Evolutionary conservation across 805 yeast species (phyloP).

Genomic region (Cyberlindnera euphorbiiphila): DNA sequence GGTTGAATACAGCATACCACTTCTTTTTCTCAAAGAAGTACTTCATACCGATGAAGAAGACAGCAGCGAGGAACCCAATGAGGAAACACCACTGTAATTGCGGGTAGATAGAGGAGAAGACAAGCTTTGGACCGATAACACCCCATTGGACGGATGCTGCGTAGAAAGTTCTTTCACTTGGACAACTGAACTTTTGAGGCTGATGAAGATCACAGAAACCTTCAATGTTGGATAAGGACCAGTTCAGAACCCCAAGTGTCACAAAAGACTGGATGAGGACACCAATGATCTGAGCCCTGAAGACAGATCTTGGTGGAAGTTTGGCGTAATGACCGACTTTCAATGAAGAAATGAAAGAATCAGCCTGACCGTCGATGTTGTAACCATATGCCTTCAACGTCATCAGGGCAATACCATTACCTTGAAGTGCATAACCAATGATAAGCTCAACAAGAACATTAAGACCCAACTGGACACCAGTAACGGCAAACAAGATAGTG

Average conservation of each 20-base stretch:
- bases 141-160: constrained; percentile 44
- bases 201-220: constrained; percentile 35
- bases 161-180: constrained; percentile 39
- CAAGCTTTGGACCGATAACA: constrained; percentile 51
- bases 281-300: constrained; percentile 41
- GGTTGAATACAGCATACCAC: constrained; percentile 7
- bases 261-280: constrained; percentile 31
- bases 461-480: constrained; percentile 45
- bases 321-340: constrained; percentile 46
- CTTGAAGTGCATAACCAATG: constrained; percentile 50
- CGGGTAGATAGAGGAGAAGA: constrained; percentile 56
- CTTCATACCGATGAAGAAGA: constrained; percentile 29
- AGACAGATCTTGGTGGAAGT: constrained; percentile 56
- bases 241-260: constrained; percentile 34
- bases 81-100: constrained; percentile 60
- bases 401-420: constrained; percentile 49
- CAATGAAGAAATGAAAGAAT: constrained; percentile 49
- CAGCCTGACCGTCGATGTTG: constrained; percentile 62
- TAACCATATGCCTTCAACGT: constrained; percentile 50
- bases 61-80: constrained; percentile 41
- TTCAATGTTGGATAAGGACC: constrained; percentile 32
- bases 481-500: constrained; percentile 42
- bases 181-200: constrained; percentile 38
- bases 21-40: constrained; percentile 20
- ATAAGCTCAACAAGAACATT: constrained; percentile 55